Conservation (phyloP, 2,329 filamentous ascomycete species). For the Zymoseptoria pseudotritici region DNA sequence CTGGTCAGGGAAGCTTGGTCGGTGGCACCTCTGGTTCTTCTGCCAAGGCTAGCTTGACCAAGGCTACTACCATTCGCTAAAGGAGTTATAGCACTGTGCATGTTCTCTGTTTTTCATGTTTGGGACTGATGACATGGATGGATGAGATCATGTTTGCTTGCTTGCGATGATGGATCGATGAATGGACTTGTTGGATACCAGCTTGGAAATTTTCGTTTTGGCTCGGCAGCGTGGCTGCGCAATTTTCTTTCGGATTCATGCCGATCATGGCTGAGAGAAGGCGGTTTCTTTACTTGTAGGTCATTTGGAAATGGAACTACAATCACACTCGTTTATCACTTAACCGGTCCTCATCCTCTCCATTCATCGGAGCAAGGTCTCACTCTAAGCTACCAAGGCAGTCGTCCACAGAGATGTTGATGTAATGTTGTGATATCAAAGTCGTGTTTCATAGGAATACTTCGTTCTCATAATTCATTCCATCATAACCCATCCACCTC, state of each 20-base stretch:
- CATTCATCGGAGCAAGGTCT: not conserved
- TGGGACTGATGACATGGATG: not conserved
- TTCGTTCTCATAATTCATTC: not conserved
- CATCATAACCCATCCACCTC: not conserved
- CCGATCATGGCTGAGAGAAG: not conserved
- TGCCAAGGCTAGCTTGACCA: conserved; percentile 74
- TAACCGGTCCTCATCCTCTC: not conserved
- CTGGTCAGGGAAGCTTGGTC: conserved; percentile 59
- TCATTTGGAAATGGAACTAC: not conserved
- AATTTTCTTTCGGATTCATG: not conserved
- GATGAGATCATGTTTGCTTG: not conserved
- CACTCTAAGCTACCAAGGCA: no score
- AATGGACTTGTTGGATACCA: not conserved
- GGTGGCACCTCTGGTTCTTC: conserved; percentile 57
- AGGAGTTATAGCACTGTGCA: not conserved
- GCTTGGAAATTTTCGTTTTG: not conserved
- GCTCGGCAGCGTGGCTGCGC: not conserved
- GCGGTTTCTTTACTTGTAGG: not conserved
- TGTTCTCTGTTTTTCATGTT: not conserved
- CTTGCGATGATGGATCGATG: not conserved
- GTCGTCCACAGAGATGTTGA: no score
- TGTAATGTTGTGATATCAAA: no score
- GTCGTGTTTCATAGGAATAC: no score
- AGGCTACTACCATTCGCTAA: conserved; percentile 69
- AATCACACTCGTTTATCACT: not conserved